Conservation (phyloP, 176 grass and related monocot genomes). For the Ananas comosus region DNA sequence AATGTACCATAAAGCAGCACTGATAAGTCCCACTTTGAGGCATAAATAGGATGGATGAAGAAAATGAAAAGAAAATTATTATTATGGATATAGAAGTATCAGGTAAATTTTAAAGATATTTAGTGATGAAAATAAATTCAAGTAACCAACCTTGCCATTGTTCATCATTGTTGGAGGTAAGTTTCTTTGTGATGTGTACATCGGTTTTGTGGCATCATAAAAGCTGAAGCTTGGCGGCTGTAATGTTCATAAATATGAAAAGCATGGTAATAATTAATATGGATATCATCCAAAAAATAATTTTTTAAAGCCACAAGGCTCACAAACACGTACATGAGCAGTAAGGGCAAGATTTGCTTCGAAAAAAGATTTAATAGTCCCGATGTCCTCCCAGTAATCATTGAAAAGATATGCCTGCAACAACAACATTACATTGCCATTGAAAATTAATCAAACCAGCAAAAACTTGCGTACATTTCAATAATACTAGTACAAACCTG, state of each 20-base stretch:
- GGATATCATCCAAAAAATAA: neutral
- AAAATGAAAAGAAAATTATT: neutral
- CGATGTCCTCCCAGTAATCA: slow-evolving; percentile 96
- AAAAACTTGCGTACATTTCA: too few relatives aligned
- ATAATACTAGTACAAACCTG: slow-evolving; percentile 28
- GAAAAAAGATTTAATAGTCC: slow-evolving; percentile 86
- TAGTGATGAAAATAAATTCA: too few relatives aligned
- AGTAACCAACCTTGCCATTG: slow-evolving; percentile 44
- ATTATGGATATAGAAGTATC: too few relatives aligned
- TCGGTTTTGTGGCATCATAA: slow-evolving; percentile 73
- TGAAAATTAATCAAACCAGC: neutral
- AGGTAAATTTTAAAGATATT: too few relatives aligned
- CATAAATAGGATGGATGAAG: neutral
- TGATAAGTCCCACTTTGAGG: neutral
- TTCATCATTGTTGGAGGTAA: slow-evolving; percentile 75
- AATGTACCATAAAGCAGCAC: neutral
- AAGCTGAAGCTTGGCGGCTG: slow-evolving; percentile 91
- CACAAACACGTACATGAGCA: slow-evolving; percentile 42
- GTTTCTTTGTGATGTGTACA: slow-evolving; percentile 79
- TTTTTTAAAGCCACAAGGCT: neutral
- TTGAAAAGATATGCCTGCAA: slow-evolving; percentile 92
- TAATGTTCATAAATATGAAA: neutral
- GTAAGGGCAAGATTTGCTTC: slow-evolving; percentile 88
- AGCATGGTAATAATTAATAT: neutral
- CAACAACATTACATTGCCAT: neutral